Conservation (phyloP, 495 filamentous ascomycete species). For the Xanthoparmelia taractica region DNA sequence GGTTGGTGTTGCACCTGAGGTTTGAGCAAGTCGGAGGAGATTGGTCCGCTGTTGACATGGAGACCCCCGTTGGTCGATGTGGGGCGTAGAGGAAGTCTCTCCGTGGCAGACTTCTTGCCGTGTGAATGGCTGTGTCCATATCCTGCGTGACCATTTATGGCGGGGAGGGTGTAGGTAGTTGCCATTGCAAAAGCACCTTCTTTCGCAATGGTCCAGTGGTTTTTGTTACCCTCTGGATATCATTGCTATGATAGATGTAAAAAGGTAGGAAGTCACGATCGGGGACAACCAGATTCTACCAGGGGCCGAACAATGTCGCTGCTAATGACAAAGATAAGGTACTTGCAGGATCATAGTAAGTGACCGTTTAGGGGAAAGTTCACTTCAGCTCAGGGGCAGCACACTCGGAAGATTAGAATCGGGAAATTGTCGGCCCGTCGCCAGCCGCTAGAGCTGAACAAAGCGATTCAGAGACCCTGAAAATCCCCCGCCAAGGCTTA, state of each 20-base stretch:
- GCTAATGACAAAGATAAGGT: background rate
- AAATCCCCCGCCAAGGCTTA: background rate
- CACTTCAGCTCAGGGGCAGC: background rate
- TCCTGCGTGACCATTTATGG: slow-evolving; percentile 9
- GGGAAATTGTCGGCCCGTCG: background rate
- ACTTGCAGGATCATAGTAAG: slow-evolving; percentile 7
- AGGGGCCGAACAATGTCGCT: background rate
- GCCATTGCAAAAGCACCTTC: slow-evolving; percentile 23
- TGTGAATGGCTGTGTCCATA: slow-evolving; percentile 23
- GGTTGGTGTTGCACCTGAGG: slow-evolving; percentile 11
- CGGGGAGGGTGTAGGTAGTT: slow-evolving; percentile 23
- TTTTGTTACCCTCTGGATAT: background rate
- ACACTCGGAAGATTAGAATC: background rate
- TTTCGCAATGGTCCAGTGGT: slow-evolving; percentile 1
- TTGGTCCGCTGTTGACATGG: slow-evolving; percentile 10
- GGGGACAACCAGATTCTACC: slow-evolving; percentile 3
- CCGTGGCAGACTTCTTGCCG: slow-evolving; percentile 15
- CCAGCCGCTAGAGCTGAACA: background rate
- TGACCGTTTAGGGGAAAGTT: slow-evolving; percentile 6
- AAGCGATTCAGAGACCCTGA: background rate
- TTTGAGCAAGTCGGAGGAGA: slow-evolving; percentile 4
- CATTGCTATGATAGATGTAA: background rate
- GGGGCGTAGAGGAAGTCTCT: slow-evolving; percentile 17
- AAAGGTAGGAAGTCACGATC: slow-evolving; percentile 2
- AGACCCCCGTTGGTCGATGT: slow-evolving; percentile 12